Conservation (phyloP, 306 rosid species). For the Calophaca sinica region DNA sequence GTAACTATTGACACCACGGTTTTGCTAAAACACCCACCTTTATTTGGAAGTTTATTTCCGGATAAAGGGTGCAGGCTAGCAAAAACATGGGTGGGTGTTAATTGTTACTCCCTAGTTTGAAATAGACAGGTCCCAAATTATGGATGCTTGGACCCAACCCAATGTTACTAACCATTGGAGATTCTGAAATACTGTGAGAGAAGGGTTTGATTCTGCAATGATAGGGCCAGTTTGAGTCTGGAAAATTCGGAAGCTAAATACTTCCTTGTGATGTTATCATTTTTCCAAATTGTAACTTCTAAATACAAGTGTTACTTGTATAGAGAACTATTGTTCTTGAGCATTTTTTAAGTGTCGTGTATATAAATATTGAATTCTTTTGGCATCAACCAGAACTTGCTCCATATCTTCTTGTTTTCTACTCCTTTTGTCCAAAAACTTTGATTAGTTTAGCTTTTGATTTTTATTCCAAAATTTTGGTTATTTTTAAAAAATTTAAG, state of each 20-base stretch:
- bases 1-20: too few relatives aligned
- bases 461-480: too few relatives aligned
- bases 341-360: slow-evolving; percentile 28
- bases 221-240: slow-evolving; percentile 15
- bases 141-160: slow-evolving; percentile 5
- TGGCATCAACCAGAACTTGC: slow-evolving; percentile 19
- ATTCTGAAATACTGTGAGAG: neutral
- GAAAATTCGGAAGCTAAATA: slow-evolving; percentile 14
- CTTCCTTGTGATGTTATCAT: slow-evolving; percentile 21
- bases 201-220: neutral
- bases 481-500: too few relatives aligned
- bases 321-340: slow-evolving; percentile 39
- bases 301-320: slow-evolving; percentile 30
- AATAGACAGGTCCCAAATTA: neutral
- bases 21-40: too few relatives aligned
- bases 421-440: neutral
- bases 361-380: slow-evolving; percentile 39
- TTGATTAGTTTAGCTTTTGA: too few relatives aligned
- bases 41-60: too few relatives aligned
- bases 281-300: slow-evolving; percentile 30
- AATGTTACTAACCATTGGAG: neutral
- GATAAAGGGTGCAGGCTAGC: too few relatives aligned
- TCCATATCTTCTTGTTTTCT: slow-evolving; percentile 23
- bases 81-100: too few relatives aligned
- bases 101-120: neutral